Base-by-base conservation (phyloP, 495 filamentous ascomycete genomes). In the Daldinia grandis region DNA sequence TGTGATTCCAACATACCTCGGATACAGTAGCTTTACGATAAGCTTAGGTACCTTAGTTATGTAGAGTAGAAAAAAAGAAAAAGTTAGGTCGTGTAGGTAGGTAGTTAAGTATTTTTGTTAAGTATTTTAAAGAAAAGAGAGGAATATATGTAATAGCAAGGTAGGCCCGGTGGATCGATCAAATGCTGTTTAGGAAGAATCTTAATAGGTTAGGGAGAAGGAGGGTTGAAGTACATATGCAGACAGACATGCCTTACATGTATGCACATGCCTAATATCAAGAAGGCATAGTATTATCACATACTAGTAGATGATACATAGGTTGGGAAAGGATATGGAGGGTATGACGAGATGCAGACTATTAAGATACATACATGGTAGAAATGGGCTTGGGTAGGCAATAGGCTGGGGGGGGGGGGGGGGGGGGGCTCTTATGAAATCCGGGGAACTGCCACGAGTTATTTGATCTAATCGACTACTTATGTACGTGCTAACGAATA, bases 381-480 rank as follows among this genome's bases (percentile, higher is more conserved):
- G 9, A 10, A 0, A 5, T 49, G 6, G 42, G n/a, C 15, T 19
- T 49, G 17, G 42, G 8, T 21, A 19, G 21, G 21, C 24, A 49
- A 2, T 9, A 6, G 14, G 17, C 12, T 28, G 21, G 25, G 37
- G 17, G 21, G 17, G 44, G 12, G 55, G 33, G 50, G 50, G 40
- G 31, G 42, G 53, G 62, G 63, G 63, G 53, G 25, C 54, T 56
- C 30, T 73, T 73, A 58, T 62, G 70, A 66, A 73, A 73, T 73
- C 70, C 70, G 70, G 70, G 70, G 70, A 73, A 73, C 70, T 50
- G 50, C 57, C 51, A 68, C 65, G 62, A 68, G 33, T 21, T 53
- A 21, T 42, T 61, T 47, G 49, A 56, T 42, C 56, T 73, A 64
- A 55, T 47, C 27, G 55, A 27, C 31, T 33, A 38, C 24, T 17